These are phyloP conservation scores for Ceratocystis harringtonii DNA, from an alignment of 2,329 filamentous ascomycete genomes.

Conservation along the genomic window DNA sequence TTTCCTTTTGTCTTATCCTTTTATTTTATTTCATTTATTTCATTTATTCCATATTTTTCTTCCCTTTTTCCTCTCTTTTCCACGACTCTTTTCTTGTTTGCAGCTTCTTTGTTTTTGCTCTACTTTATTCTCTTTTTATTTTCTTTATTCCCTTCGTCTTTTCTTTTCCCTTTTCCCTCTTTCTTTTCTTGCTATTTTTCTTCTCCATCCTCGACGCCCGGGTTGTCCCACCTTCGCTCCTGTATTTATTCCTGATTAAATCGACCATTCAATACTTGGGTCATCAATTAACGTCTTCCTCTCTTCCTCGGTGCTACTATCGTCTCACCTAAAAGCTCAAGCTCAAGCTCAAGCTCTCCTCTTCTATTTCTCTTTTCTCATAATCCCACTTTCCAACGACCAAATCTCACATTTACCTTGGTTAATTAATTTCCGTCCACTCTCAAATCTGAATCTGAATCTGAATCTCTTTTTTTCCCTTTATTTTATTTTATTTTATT, in stretches of 20 bases:
- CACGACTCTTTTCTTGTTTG: too few relatives aligned
- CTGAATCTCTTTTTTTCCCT: background rate
- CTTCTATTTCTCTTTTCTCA: background rate
- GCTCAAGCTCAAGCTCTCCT: slow-evolving; percentile 1
- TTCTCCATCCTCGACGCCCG: background rate
- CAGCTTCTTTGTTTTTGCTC: background rate
- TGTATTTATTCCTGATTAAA: background rate
- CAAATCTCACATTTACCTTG: background rate
- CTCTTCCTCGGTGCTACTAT: background rate
- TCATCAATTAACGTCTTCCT: background rate
- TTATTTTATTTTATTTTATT: background rate
- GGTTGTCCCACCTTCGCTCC: background rate
- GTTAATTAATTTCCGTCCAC: too few relatives aligned
- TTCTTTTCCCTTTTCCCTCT: background rate
- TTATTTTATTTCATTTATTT: background rate
- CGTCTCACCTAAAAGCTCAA: background rate
- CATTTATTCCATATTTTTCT: too few relatives aligned
- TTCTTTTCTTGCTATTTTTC: background rate
- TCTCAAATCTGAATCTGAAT: background rate
- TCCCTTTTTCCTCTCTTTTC: too few relatives aligned
- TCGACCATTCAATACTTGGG: background rate
- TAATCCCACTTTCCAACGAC: background rate
- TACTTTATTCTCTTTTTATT: background rate
- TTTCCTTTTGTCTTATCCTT: too few relatives aligned
- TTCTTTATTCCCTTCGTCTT: background rate